These are phyloP conservation scores for Rhizophora mangle DNA, from an alignment of 345 rosid species.

Conservation along the genomic window DNA sequence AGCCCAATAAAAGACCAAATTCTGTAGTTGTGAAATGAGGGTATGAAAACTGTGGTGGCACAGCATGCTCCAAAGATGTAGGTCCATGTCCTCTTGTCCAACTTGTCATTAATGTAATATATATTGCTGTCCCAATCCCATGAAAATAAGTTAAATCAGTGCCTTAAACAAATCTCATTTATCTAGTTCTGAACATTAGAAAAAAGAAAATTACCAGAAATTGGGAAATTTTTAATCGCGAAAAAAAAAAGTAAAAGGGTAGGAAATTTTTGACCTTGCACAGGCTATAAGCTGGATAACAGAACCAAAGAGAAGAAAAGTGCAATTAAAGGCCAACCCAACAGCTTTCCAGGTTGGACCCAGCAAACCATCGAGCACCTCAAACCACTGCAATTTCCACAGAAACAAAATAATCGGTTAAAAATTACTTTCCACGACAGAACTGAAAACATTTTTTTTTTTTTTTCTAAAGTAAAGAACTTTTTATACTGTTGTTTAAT, in stretches of 20 bases:
- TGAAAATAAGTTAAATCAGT: conserved; percentile 8
- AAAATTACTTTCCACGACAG: too few species aligned
- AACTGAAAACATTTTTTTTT: background rate
- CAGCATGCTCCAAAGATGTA: conserved; percentile 90
- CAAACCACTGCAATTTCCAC: conserved; percentile 61
- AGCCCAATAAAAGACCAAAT: conserved; percentile 86
- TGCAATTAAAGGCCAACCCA: conserved; percentile 79
- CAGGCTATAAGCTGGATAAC: conserved; percentile 85
- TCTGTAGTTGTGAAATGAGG: conserved; percentile 81
- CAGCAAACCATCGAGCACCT: conserved; percentile 75
- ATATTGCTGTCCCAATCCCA: conserved; percentile 51
- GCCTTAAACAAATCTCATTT: conserved; percentile 9
- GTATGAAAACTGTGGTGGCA: conserved; percentile 73
- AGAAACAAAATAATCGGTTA: background rate
- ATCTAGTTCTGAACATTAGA: background rate
- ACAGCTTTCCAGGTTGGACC: conserved; percentile 81
- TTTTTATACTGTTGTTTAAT: background rate
- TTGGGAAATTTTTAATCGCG: too few species aligned
- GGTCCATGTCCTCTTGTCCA: conserved; percentile 92
- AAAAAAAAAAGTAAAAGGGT: background rate
- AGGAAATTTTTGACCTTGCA: conserved; percentile 47
- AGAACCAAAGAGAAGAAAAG: conserved; percentile 82
- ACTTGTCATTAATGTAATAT: conserved; percentile 67
- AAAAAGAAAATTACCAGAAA: background rate
- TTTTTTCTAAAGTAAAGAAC: background rate